phyloP scores from a whole-genome alignment of 331 rosid genomes.

The Pyracantha coccinea region DNA sequence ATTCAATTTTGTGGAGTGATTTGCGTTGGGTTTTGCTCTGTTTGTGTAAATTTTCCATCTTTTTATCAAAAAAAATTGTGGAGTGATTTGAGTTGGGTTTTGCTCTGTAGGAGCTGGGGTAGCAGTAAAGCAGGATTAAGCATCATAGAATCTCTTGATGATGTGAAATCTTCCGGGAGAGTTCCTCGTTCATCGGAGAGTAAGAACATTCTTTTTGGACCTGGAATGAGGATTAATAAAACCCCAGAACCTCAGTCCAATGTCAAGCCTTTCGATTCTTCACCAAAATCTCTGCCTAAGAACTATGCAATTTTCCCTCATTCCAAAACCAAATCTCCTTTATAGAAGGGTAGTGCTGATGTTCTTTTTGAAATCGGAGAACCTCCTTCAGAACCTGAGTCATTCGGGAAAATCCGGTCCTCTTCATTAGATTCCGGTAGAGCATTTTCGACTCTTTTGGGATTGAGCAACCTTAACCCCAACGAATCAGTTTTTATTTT shows the following conservation, averaged over 20 bases:
- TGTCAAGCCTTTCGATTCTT: conserved; percentile 33
- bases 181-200: conserved; percentile 49
- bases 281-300: conserved; percentile 61
- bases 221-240: conserved; percentile 46
- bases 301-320: conserved; percentile 39
- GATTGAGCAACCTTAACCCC: conserved; percentile 12
- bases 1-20: not conserved
- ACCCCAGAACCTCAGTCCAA: conserved; percentile 28
- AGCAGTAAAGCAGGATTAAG: conserved; percentile 70
- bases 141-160: conserved; percentile 66
- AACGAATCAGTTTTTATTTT: too few species aligned
- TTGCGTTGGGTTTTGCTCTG: conserved; percentile 5
- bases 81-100: conserved; percentile 5
- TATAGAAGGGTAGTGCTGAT: conserved; percentile 34
- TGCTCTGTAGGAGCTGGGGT: conserved; percentile 50
- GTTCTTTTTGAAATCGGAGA: conserved; percentile 87
- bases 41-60: not conserved
- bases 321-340: conserved; percentile 26
- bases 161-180: conserved; percentile 46
- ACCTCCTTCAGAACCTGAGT: conserved; percentile 25
- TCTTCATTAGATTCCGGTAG: conserved; percentile 58
- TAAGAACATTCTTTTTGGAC: conserved; percentile 52
- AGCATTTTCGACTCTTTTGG: conserved; percentile 28
- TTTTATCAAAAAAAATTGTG: not conserved
- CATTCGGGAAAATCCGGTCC: conserved; percentile 42